phyloP scores from a whole-genome alignment of 768 basidiomycete genomes.

The Phylloporus sp. region DNA sequence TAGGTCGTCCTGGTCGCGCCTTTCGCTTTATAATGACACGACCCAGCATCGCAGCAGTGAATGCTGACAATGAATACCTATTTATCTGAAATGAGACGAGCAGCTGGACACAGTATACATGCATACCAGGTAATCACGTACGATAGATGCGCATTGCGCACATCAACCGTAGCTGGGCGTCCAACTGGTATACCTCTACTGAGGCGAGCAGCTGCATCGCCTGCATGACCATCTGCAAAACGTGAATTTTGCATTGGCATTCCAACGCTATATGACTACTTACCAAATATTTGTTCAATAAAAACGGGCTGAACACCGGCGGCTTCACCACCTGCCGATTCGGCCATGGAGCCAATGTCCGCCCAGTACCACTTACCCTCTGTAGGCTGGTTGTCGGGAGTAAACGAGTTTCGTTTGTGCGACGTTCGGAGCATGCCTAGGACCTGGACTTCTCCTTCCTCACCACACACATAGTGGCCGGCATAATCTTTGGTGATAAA shows the following conservation, averaged over 20 bases:
- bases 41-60: constrained; percentile 80
- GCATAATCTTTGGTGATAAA: constrained; percentile 67
- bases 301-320: constrained; percentile 81
- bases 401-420: constrained; percentile 71
- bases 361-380: constrained; percentile 90
- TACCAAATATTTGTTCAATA: constrained; percentile 89
- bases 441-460: constrained; percentile 60
- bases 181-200: constrained; percentile 81
- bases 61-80: constrained; percentile 86
- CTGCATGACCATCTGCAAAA: constrained; percentile 74
- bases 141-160: constrained; percentile 90
- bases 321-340: constrained; percentile 65
- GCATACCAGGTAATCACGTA: constrained; percentile 92
- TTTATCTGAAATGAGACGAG: constrained; percentile 9
- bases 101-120: background rate
- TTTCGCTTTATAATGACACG: constrained; percentile 57
- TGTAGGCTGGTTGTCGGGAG: constrained; percentile 80
- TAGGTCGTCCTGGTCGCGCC: constrained; percentile 41
- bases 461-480: constrained; percentile 32
- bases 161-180: constrained; percentile 72
- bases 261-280: constrained; percentile 19
- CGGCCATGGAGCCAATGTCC: constrained; percentile 76
- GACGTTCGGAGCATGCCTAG: constrained; percentile 84
- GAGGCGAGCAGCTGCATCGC: constrained; percentile 56
- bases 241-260: background rate